Conservation (phyloP, 352 stramenopile species). For the Globisporangium orthogonon region DNA sequence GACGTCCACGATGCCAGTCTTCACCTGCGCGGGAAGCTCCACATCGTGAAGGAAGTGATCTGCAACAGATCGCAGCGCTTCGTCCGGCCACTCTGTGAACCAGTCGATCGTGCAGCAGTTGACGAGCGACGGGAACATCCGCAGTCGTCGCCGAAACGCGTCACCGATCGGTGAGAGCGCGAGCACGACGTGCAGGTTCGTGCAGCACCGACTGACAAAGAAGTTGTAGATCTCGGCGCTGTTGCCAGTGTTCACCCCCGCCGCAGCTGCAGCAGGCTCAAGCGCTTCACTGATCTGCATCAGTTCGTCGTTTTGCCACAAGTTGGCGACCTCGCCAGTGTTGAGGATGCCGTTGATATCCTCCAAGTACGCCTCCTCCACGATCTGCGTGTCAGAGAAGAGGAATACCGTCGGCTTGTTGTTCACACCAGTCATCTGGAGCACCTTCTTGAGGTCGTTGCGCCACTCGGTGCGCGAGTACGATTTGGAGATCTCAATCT, state of each 20-base stretch:
- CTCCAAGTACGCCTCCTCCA: slow-evolving; percentile 90
- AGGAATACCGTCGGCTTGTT: slow-evolving; percentile 91
- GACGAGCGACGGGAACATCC: slow-evolving; percentile 95
- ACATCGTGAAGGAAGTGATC: slow-evolving; percentile 90
- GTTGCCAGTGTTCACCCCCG: slow-evolving; percentile 69
- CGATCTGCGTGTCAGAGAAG: slow-evolving; percentile 92
- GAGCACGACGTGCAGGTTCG: slow-evolving; percentile 93
- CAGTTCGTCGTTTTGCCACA: slow-evolving; percentile 89
- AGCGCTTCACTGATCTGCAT: slow-evolving; percentile 77
- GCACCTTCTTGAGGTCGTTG: slow-evolving; percentile 90
- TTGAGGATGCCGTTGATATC: slow-evolving; percentile 93
- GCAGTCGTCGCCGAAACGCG: slow-evolving; percentile 88
- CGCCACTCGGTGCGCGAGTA: slow-evolving; percentile 91
- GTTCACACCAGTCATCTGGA: slow-evolving; percentile 67
- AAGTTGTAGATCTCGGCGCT: slow-evolving; percentile 85
- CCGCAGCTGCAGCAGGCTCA: slow-evolving; percentile 46
- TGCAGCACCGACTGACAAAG: slow-evolving; percentile 86
- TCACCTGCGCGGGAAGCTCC: slow-evolving; percentile 68
- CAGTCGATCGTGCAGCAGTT: slow-evolving; percentile 97
- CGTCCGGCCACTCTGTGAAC: slow-evolving; percentile 94
- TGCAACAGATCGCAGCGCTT: slow-evolving; percentile 90
- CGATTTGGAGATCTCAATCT: slow-evolving; percentile 95
- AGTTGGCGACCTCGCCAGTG: slow-evolving; percentile 90
- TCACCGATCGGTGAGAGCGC: slow-evolving; percentile 92
- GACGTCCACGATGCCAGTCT: slow-evolving; percentile 89